Percentiles rank a stretch among this genome's conserved stretches.
Evolutionary conservation across 192 early-diverging fungal genomes (phyloP).

Genomic region (Coemansia sp.): DNA sequence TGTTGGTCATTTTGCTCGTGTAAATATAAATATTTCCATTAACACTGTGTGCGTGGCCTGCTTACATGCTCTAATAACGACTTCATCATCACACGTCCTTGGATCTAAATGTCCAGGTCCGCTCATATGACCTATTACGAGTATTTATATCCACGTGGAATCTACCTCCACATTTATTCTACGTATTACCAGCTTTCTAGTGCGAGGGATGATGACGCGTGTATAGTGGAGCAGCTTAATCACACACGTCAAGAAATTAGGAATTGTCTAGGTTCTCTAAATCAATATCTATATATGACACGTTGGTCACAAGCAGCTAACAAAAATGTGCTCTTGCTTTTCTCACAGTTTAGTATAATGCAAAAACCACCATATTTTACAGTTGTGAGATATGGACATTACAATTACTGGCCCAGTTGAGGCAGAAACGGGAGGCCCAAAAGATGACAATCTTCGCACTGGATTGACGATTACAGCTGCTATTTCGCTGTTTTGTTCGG

Average conservation of each 20-base stretch:
- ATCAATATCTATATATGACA: neutral
- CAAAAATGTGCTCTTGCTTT: neutral
- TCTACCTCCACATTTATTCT: neutral
- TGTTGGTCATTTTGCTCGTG: neutral
- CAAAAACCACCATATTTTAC: neutral
- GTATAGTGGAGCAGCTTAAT: neutral
- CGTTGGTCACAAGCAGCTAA: neutral
- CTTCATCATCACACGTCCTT: no score
- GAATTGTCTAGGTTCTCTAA: neutral
- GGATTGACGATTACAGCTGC: conserved; percentile 22
- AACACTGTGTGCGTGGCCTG: neutral
- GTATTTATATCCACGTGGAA: neutral
- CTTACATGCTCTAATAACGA: no score
- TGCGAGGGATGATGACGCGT: neutral
- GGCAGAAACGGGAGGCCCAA: neutral
- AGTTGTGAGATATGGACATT: neutral
- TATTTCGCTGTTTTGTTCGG: conserved; percentile 42
- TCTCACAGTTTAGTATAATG: neutral
- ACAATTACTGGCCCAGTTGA: neutral
- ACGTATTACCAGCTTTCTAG: neutral
- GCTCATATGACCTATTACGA: no score
- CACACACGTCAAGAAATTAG: neutral
- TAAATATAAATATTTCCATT: neutral
- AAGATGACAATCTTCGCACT: neutral
- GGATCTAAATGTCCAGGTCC: no score